Conservation (phyloP, 352 stramenopile genomes). For the Elongisporangium prolatum region DNA sequence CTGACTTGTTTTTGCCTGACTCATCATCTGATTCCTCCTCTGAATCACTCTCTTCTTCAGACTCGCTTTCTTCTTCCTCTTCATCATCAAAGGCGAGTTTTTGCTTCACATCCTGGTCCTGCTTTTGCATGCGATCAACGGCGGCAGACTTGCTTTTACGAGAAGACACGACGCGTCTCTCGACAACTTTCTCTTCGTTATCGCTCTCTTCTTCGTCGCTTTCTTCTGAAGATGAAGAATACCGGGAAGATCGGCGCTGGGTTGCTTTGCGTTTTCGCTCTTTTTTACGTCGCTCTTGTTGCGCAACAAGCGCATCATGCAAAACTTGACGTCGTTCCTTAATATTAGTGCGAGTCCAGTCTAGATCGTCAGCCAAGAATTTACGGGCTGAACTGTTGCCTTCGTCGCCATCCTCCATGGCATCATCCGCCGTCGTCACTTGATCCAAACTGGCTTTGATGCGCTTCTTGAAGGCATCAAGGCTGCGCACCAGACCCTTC, state of each 20-base stretch:
- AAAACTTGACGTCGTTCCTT: constrained; percentile 37
- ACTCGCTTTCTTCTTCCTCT: constrained; percentile 28
- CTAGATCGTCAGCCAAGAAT: constrained; percentile 38
- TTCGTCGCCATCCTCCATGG: constrained; percentile 16
- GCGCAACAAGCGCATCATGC: constrained; percentile 24
- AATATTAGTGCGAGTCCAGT: constrained; percentile 41
- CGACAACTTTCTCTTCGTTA: constrained; percentile 7
- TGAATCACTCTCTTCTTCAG: constrained; percentile 24
- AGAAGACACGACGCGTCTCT: constrained; percentile 17
- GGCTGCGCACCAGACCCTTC: constrained; percentile 33
- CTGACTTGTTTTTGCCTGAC: constrained; percentile 17
- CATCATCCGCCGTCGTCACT: not conserved
- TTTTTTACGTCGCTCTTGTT: constrained; percentile 32
- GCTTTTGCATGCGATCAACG: constrained; percentile 52
- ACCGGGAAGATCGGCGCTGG: constrained; percentile 20
- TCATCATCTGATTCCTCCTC: constrained; percentile 19
- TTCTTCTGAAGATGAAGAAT: constrained; percentile 21
- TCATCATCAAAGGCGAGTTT: constrained; percentile 47
- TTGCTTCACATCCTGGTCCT: constrained; percentile 48
- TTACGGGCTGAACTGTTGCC: constrained; percentile 12
- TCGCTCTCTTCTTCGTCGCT: constrained; percentile 11
- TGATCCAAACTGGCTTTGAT: constrained; percentile 22
- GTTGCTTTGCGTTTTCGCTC: constrained; percentile 15
- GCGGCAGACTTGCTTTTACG: constrained; percentile 55
- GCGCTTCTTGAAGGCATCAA: constrained; percentile 41